Evolutionary conservation across 2,329 filamentous ascomycete genomes (phyloP).

Genomic region (Claviceps pazoutovae): DNA sequence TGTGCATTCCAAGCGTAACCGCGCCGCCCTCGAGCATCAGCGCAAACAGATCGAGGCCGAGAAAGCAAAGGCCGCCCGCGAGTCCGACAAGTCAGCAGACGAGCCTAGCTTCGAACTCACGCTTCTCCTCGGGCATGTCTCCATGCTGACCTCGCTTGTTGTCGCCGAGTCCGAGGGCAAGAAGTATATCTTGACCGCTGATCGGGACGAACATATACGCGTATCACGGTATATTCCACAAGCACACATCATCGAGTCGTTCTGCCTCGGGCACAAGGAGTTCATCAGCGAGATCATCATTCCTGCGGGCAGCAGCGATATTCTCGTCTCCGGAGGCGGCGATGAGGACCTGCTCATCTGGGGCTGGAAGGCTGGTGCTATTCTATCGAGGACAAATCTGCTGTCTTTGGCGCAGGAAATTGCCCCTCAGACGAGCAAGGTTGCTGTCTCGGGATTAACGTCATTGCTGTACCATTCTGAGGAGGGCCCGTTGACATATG

Average conservation of each 20-base stretch:
- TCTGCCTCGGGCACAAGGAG: conserved; percentile 75
- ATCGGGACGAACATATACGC: conserved; percentile 64
- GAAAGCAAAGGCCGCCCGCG: conserved; percentile 10
- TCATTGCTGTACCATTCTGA: conserved; percentile 20
- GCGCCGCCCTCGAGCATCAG: conserved; percentile 45
- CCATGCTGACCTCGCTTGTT: conserved; percentile 70
- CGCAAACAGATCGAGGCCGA: conserved; percentile 28
- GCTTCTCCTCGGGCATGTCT: conserved; percentile 82
- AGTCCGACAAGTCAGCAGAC: conserved; percentile 16
- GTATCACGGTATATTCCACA: conserved; percentile 72
- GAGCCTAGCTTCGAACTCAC: conserved; percentile 53
- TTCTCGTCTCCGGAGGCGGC: conserved; percentile 76
- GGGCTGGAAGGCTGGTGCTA: conserved; percentile 54
- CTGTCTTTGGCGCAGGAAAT: conserved; percentile 27
- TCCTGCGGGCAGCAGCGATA: conserved; percentile 36
- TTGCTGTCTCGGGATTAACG: conserved; percentile 33
- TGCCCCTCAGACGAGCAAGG: conserved; percentile 21
- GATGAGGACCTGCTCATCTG: conserved; percentile 68
- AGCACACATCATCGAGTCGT: conserved; percentile 75
- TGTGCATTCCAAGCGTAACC: conserved; percentile 52
- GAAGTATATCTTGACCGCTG: conserved; percentile 40
- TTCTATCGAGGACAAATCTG: conserved; percentile 42
- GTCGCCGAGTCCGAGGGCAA: conserved; percentile 30
- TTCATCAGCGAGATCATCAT: conserved; percentile 71
- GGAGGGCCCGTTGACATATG: conserved; percentile 15